Evolutionary conservation across 306 rosid species (phyloP).

Genomic region (Senna tora): DNA sequence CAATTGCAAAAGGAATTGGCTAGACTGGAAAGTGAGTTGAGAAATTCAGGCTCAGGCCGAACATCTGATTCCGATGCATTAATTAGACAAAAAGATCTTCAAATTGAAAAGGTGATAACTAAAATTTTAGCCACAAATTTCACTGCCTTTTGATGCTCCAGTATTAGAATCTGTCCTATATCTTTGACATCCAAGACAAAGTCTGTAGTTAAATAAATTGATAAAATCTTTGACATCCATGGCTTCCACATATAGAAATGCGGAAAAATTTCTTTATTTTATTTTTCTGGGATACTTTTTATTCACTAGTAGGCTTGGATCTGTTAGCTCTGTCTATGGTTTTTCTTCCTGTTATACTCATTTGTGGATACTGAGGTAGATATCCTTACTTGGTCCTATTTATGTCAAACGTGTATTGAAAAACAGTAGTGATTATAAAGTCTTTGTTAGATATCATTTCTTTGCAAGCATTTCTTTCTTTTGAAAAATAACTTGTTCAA

Average conservation of each 20-base stretch:
- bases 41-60: constrained; percentile 49
- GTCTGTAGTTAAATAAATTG: not conserved
- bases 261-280: not conserved
- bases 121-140: constrained; percentile 2
- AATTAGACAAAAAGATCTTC: constrained; percentile 78
- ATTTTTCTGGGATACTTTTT: not conserved
- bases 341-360: not conserved
- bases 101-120: constrained; percentile 76
- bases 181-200: not conserved
- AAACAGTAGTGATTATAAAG: too few species aligned
- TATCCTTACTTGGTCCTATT: too few species aligned
- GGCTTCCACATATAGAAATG: not conserved
- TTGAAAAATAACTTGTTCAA: not conserved
- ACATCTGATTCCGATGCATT: constrained; percentile 54
- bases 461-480: too few species aligned
- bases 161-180: constrained; percentile 14
- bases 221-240: not conserved
- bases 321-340: not conserved
- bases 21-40: constrained; percentile 77
- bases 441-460: too few species aligned
- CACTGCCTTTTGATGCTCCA: not conserved
- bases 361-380: not conserved
- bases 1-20: constrained; percentile 88
- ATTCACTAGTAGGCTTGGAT: not conserved
- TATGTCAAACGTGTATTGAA: too few species aligned